Percentiles rank a stretch among this genome's conserved stretches.
Evolutionary conservation across 148 eudicot genomes (phyloP).

Genomic region (Pouteria glomerata): DNA sequence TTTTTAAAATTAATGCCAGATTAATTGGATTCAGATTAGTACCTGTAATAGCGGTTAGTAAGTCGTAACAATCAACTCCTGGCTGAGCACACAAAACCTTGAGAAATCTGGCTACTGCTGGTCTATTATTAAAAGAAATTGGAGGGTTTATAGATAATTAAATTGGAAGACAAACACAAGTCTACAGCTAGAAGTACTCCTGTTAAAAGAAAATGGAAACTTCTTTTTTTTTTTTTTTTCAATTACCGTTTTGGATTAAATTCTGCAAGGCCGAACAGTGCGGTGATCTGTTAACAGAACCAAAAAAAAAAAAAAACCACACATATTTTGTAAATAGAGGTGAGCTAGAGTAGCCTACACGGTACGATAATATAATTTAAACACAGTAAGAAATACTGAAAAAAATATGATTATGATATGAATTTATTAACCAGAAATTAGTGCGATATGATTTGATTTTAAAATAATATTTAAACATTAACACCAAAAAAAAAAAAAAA

Average conservation of each 20-base stretch:
- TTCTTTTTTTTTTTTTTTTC: not conserved
- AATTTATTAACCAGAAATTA: no score
- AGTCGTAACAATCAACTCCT: slow-evolving; percentile 48
- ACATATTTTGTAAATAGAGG: no score
- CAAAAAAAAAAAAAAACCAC: no score
- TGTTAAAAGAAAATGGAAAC: not conserved
- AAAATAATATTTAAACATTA: no score
- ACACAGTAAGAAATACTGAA: no score
- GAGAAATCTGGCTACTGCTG: slow-evolving; percentile 27
- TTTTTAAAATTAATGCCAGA: no score
- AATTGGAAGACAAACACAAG: not conserved
- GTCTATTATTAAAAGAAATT: slow-evolving; percentile 18
- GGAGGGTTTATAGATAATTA: not conserved
- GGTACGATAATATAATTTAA: no score
- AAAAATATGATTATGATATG: no score
- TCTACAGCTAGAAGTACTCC: not conserved
- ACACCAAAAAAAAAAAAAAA: no score
- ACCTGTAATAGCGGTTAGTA: slow-evolving; percentile 51
- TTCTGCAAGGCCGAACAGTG: slow-evolving; percentile 48
- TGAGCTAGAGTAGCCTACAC: no score
- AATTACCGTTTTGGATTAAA: slow-evolving; percentile 63
- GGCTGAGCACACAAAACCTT: slow-evolving; percentile 45
- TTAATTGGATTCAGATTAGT: not conserved
- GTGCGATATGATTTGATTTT: no score
- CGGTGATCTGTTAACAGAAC: slow-evolving; percentile 30